A percentile compares a stretch with the other conserved stretches of the same genome.
phyloP scores from a whole-genome alignment of 768 basidiomycete species.

The Tulasnella sp. region DNA sequence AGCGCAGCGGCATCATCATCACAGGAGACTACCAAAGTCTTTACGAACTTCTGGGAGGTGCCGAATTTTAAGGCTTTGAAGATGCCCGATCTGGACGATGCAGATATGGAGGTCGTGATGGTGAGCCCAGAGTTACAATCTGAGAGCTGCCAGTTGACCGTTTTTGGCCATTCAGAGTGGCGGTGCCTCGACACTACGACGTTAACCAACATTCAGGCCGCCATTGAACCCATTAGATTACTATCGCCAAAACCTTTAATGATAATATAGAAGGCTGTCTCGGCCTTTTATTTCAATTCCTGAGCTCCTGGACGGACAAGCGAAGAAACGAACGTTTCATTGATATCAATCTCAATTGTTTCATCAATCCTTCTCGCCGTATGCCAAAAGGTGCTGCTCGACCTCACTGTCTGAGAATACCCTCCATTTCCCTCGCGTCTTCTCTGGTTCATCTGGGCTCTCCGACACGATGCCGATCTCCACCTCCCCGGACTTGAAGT shows the following conservation, averaged over 20 bases:
- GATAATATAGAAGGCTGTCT: no score
- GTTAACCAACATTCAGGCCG: no score
- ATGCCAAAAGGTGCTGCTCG: slow-evolving; percentile 69
- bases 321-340: not conserved
- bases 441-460: slow-evolving; percentile 57
- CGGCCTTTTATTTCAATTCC: no score
- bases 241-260: no score
- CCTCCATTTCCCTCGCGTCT: slow-evolving; percentile 63
- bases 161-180: slow-evolving; percentile 40
- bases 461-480: slow-evolving; percentile 90
- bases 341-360: not conserved
- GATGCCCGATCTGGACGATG: slow-evolving; percentile 39
- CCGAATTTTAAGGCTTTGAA: slow-evolving; percentile 49
- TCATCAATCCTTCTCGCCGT: slow-evolving; percentile 76
- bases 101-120: slow-evolving; percentile 57
- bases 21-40: slow-evolving; percentile 17
- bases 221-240: no score
- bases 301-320: not conserved
- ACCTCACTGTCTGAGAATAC: slow-evolving; percentile 69
- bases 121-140: slow-evolving; percentile 32
- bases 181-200: slow-evolving; percentile 41
- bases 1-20: slow-evolving; percentile 17
- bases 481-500: slow-evolving; percentile 91
- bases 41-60: slow-evolving; percentile 43
- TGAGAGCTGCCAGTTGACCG: slow-evolving; percentile 7